These are phyloP conservation scores for Aspergillus indologenus DNA, from an alignment of 495 filamentous ascomycete species.

Conservation along the genomic window DNA sequence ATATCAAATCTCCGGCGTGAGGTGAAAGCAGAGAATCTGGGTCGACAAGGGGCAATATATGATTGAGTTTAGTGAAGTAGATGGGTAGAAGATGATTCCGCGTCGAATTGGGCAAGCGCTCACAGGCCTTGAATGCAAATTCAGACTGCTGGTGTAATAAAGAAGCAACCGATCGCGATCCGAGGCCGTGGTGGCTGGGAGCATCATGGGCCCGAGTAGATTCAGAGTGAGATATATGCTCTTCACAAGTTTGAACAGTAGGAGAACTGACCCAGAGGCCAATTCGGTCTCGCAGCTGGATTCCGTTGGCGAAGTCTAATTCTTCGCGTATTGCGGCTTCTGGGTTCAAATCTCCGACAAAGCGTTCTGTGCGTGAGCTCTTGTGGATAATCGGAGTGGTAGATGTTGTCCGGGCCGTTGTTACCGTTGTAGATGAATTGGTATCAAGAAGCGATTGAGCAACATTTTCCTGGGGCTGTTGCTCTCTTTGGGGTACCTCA, in stretches of 20 bases:
- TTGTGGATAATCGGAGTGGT: conserved; percentile 13
- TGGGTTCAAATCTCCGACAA: conserved; percentile 49
- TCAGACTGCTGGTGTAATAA: conserved; percentile 29
- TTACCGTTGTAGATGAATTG: too few relatives aligned
- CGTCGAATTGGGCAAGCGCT: conserved; percentile 28
- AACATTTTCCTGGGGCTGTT: neutral
- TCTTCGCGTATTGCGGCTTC: conserved; percentile 45
- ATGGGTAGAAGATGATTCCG: conserved; percentile 26
- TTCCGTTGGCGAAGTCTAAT: conserved; percentile 28
- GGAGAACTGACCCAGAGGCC: conserved; percentile 46
- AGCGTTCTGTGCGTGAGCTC: conserved; percentile 31
- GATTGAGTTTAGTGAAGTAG: conserved; percentile 36
- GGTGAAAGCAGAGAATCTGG: conserved; percentile 22
- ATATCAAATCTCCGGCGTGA: conserved; percentile 22
- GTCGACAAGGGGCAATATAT: conserved; percentile 41
- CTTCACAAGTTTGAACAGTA: conserved; percentile 11
- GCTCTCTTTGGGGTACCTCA: neutral
- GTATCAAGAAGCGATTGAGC: neutral
- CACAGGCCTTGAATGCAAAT: conserved; percentile 30
- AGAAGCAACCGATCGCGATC: conserved; percentile 21
- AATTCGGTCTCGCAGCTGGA: conserved; percentile 36
- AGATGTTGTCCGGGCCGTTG: neutral
- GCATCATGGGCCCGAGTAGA: neutral
- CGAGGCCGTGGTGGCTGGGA: conserved; percentile 9
- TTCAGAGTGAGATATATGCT: conserved; percentile 3